Evolutionary conservation across 2,329 filamentous ascomycete genomes (phyloP), one percentile per base, ranked within the genome.

Genomic region (Lithohypha guttulata): DNA sequence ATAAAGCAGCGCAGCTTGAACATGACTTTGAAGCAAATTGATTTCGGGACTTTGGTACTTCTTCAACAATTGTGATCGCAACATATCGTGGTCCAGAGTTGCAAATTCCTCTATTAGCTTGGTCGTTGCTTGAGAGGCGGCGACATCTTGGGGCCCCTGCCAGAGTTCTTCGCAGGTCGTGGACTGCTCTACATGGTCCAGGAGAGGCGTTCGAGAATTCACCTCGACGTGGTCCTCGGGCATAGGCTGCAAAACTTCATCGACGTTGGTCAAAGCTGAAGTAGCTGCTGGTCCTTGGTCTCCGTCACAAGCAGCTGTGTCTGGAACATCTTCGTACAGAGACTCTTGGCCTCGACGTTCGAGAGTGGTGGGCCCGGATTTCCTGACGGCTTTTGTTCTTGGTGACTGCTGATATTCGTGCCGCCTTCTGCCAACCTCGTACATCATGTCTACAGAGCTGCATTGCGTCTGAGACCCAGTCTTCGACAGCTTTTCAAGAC

Each of bases 101-200:
- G 6, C 17, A 17, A 48, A 38, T 19, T 45, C 30, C 3, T 21
- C 38, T 48, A 77, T 73, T 33, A 77, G 57, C 10, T 61, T 60
- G 53, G 79, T 80, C 32, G 74, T 54, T 5, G 79, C 59, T 51
- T 78, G 74, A 0, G 73, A 73, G 30, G 79, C 68, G 25, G 72
- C 69, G 15, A 71, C 59, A 51, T 79, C 75, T 51, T 79, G 75
- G 44, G 78, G 69, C 9, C 61, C 64, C 25, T 79, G 67, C 75
- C 75, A 79, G 41, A 69, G 64, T 31, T 78, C 73, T 50, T 79
- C 74, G 52, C 78, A 78, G 46, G 79, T 61, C 38, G 69, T 64
- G n/a, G 73, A 65, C 33, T 69, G 67, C 2, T 61, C 57, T 18
- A 79, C 60, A 47, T 75, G 65, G 43, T 77, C 71, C 1, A 55